Conservation (phyloP, 306 rosid genomes). For the Glycine latifolia region DNA sequence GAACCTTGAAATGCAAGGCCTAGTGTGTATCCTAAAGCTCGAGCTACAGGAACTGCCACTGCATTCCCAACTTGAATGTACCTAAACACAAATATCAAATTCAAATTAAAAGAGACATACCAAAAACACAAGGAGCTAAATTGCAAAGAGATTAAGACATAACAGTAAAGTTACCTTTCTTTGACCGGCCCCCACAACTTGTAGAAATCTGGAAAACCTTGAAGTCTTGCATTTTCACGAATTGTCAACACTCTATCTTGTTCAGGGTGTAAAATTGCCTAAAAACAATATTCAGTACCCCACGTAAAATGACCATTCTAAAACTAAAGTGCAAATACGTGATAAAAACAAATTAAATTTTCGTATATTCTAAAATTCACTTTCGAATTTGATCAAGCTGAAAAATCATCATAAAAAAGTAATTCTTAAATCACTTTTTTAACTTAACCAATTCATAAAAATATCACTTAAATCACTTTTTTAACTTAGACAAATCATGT, state of each 20-base stretch:
- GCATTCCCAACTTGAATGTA: slow-evolving; percentile 94
- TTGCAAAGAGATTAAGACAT: too few relatives aligned
- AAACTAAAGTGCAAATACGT: background rate
- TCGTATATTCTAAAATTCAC: background rate
- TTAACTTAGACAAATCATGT: too few relatives aligned
- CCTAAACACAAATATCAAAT: slow-evolving; percentile 46
- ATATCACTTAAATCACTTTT: too few relatives aligned
- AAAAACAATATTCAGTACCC: background rate
- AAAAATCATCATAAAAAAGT: too few relatives aligned
- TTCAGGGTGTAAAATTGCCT: slow-evolving; percentile 79
- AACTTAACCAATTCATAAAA: too few relatives aligned
- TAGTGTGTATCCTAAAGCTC: slow-evolving; percentile 75
- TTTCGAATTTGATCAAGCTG: background rate
- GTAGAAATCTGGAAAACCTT: slow-evolving; percentile 92
- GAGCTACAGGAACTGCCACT: slow-evolving; percentile 84
- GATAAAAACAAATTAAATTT: background rate
- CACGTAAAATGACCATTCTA: background rate
- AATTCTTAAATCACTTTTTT: too few relatives aligned
- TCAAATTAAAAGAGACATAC: background rate
- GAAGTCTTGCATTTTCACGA: slow-evolving; percentile 93
- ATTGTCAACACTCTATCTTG: slow-evolving; percentile 80
- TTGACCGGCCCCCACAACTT: slow-evolving; percentile 73
- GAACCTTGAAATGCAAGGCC: slow-evolving; percentile 69
- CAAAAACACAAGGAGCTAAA: background rate
- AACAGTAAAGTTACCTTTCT: slow-evolving; percentile 58